These are phyloP conservation scores for Candida tropicalis DNA, from an alignment of 1,139 yeast species.

Conservation along the genomic window DNA sequence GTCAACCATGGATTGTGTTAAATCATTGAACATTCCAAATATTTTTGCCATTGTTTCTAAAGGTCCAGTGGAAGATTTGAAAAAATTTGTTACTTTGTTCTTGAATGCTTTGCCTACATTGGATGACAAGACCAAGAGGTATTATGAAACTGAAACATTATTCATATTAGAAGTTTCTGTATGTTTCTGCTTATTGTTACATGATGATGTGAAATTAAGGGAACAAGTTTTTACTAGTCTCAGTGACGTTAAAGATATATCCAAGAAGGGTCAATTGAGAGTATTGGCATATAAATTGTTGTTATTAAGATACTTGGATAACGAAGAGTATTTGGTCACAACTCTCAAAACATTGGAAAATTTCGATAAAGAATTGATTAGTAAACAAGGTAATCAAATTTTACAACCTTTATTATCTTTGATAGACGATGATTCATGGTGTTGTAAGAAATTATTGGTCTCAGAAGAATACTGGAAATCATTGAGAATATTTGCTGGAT, in stretches of 20 bases:
- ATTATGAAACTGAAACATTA: constrained; percentile 55
- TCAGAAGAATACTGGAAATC: constrained; percentile 66
- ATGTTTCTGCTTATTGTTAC: constrained; percentile 48
- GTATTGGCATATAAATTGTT: constrained; percentile 44
- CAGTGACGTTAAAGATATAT: constrained; percentile 21
- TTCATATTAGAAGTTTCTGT: constrained; percentile 59
- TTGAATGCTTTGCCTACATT: constrained; percentile 33
- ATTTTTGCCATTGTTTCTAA: constrained; percentile 50
- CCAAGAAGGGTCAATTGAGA: constrained; percentile 35
- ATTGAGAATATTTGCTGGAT: constrained; percentile 58
- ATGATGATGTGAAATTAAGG: constrained; percentile 36
- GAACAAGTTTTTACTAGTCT: constrained; percentile 26
- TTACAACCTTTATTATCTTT: constrained; percentile 57
- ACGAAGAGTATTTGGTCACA: constrained; percentile 19
- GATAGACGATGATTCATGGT: constrained; percentile 52
- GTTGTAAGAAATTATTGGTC: constrained; percentile 38
- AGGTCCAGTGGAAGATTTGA: constrained; percentile 28
- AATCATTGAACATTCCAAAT: constrained; percentile 59
- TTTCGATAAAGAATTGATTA: constrained; percentile 42
- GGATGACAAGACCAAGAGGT: constrained; percentile 44
- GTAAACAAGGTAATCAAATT: constrained; percentile 52
- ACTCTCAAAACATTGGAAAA: constrained; percentile 28
- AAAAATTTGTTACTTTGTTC: constrained; percentile 24
- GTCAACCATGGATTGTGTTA: constrained; percentile 80
- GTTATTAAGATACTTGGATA: constrained; percentile 36